Evolutionary conservation across 2,329 filamentous ascomycete species (phyloP), one percentile per base, ranked within the genome.

Genomic region (Hirsutella thompsonii): DNA sequence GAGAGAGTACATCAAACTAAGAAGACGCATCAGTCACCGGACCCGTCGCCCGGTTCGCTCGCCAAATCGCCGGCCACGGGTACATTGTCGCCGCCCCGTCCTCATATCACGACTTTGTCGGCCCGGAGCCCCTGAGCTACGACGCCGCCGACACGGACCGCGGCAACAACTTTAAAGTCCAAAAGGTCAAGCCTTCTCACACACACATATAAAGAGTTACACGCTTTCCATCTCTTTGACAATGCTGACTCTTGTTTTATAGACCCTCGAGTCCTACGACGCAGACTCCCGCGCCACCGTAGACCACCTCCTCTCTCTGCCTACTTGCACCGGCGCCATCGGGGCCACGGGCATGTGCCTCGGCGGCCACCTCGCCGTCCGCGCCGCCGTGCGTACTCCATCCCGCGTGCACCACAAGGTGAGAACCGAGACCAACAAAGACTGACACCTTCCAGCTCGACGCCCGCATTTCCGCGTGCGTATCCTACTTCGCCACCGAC

Each of bases 401-500:
- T 13, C 19, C 8, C 35, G 13, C 19, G 14, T 36, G n/a, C 28
- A 34, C 13, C 4, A 16, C n/a, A n/a, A 16, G 13, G 3, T 20
- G 23, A 11, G 6, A 26, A 11, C 6, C 23, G 11, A 26, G 23
- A 26, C 23, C 11, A 11, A 8, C 38, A 36, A 13, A 8, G 34
- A 30, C 28, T 40, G 36, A 45, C 35, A 36, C 19, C 38, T 16
- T 18, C 8, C 38, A 75, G 52, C 71, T 95, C 38, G 87, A 95
- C 59, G 69, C 74, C 19, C 74, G 89, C 42, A 76, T 95, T 44
- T 71, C 72, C 32, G 84, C 86, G 23, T 79, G 79, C 30, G 82
- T 94, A 23, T 81, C 86, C 58, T 96, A 88, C 67, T 95, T 95
- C 62, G 87, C 86, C 8, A 95, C 89, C 6, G 90, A 95, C 63